Evolutionary conservation across 1,284 basidiomycete genomes (phyloP), one percentile per base, ranked within the genome.

Genomic region (Malassezia cuniculi): DNA sequence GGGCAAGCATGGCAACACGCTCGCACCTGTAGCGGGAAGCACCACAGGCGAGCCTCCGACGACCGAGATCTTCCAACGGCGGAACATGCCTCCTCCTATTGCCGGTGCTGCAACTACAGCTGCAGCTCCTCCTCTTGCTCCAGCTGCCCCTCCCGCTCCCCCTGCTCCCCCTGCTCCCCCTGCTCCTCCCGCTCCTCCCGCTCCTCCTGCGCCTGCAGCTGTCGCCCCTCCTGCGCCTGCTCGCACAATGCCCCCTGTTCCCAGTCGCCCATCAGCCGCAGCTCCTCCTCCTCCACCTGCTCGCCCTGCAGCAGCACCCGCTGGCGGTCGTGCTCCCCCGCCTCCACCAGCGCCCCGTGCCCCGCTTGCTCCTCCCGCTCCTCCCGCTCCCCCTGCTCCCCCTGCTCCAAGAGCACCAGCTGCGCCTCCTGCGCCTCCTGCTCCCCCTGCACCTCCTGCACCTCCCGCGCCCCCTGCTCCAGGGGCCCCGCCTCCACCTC

Each of bases 11-110:
- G 62, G 75, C 5, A 72, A 70, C 8, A 41, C 43, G 6, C 41
- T 39, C 19, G 34, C 53, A 28, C 40, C 39, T 32, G 34, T 39
- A n/a, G n/a, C 47, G 14, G 70, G 71, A 31, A 67, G 70, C 6
- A 71, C 72, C 31, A 77, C 78, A 1, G 78, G 80, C 0, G 76
- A 75, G 3, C 54, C 58, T 19, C 54, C 54, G 0, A 57, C 55
- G 3, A 55, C 54, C 27, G 55, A 63, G 17, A 17, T 16, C 11
- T 14, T 30, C 3, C 22, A 36, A 12, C 34, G 29, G 21, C 49
- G 60, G 17, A 60, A 60, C 30, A 50, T 52, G 17, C 60, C 60
- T 15, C 55, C 59, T 2, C 60, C 61, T 11, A 56, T 55, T 18
- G 53, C 60, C 5, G 52, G 57, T 15, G 51, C 57, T 2, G 16